phyloP scores from a whole-genome alignment of 108 stramenopile species.

The Conticribra guillardii region DNA sequence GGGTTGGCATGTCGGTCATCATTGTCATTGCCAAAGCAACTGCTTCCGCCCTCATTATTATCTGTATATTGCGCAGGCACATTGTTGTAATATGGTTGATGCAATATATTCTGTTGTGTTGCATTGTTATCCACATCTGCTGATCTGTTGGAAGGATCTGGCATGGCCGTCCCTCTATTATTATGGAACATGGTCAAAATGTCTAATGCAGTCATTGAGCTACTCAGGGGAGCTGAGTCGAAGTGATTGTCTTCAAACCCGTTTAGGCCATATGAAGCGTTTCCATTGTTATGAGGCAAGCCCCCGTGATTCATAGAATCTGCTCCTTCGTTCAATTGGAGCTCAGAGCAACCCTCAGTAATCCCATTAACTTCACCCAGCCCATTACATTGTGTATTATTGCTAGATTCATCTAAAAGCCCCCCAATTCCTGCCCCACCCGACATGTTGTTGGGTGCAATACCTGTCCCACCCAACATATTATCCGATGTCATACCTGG shows the following conservation, averaged over 20 bases:
- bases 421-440: conserved; percentile 15
- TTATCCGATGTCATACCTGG: not conserved
- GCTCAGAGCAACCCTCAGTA: conserved; percentile 1
- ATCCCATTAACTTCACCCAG: conserved; percentile 1
- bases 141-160: not conserved
- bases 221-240: conserved; percentile 19
- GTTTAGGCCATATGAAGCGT: not conserved
- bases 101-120: not conserved
- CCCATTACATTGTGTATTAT: conserved; percentile 9
- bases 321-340: conserved; percentile 8
- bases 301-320: not conserved
- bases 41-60: not conserved
- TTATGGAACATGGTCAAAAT: conserved; percentile 13
- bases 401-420: conserved; percentile 23
- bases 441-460: not conserved
- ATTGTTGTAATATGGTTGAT: not conserved
- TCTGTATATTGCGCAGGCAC: not conserved
- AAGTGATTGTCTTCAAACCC: not conserved
- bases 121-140: not conserved
- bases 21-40: conserved; percentile 5
- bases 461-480: not conserved
- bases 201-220: conserved; percentile 50
- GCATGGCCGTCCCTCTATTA: not conserved
- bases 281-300: not conserved
- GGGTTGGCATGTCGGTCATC: conserved; percentile 22